Conservation (phyloP, 495 filamentous ascomycete genomes). For the Penicillium dipodomyicola region DNA sequence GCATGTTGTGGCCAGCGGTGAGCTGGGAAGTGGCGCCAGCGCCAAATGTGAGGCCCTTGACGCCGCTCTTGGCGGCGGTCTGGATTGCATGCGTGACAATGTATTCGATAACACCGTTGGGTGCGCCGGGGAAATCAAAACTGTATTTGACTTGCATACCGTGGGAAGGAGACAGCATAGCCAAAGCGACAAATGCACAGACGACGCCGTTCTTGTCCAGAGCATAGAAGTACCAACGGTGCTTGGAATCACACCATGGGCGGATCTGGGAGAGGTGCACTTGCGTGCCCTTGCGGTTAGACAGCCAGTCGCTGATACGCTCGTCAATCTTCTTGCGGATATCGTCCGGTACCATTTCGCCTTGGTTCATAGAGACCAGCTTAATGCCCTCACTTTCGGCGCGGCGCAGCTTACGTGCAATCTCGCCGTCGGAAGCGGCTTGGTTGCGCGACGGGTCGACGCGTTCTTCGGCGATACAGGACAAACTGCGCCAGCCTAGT, state of each 20-base stretch:
- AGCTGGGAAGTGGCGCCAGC: constrained; percentile 68
- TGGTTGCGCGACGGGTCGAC: constrained; percentile 60
- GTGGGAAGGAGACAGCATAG: constrained; percentile 68
- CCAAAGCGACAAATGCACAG: constrained; percentile 69
- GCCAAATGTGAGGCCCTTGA: constrained; percentile 72
- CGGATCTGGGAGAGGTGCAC: constrained; percentile 82
- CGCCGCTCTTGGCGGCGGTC: constrained; percentile 58
- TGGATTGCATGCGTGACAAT: constrained; percentile 77
- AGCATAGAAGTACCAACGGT: constrained; percentile 81
- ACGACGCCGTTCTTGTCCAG: constrained; percentile 63
- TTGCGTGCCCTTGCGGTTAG: constrained; percentile 73
- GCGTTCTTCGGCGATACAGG: constrained; percentile 80
- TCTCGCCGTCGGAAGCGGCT: constrained; percentile 54
- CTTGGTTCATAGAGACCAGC: constrained; percentile 61
- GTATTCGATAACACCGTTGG: constrained; percentile 75
- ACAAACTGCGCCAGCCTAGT: constrained; percentile 79
- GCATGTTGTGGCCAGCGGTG: constrained; percentile 70
- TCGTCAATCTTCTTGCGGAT: constrained; percentile 62
- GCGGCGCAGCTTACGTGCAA: constrained; percentile 69
- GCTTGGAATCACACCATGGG: constrained; percentile 73
- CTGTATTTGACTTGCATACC: constrained; percentile 89
- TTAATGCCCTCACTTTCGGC: constrained; percentile 77
- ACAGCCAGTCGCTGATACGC: constrained; percentile 74
- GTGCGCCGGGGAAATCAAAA: constrained; percentile 77
- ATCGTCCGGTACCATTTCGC: constrained; percentile 60